Evolutionary conservation across 164 flowering plant species (phyloP), one percentile per base, ranked within the genome.

Genomic region (Cinnamomum micranthum): DNA sequence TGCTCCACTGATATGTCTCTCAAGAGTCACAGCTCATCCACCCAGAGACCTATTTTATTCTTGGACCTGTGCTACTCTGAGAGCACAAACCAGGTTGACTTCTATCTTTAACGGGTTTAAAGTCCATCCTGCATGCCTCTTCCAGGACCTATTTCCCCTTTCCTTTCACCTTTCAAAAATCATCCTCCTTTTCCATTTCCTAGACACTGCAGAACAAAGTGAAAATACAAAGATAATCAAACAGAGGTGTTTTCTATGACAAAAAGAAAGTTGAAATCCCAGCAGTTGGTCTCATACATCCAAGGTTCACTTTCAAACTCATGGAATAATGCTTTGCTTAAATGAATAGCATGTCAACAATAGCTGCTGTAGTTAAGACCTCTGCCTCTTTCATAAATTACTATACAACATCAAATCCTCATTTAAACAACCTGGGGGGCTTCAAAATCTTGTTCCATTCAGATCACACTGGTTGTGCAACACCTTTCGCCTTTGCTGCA

Each of bases 391-490:
- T 6, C 6, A 31, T 17, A 4, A 13, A 17, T 28, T 67, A 67
- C 2, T 67, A 31, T 67, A 67, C 69, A 67, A 41, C 11, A 67
- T 67, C 47, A 67, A 35, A 14, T 28, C 20, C 47, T n/a, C n/a
- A 67, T 11, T 35, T 14, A 67, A 17, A 17, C 28, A 28, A 67
- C 28, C 9, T 67, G 47, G 41, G 19, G 10, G 19, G 1, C 41
- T 31, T 19, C 33, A 28, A 12, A 67, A 67, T 67, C 24, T 13
- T 20, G 20, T 67, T 28, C n/a, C 31, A 14, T 85, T 55, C 90
- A 28, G 96, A 87, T 74, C 97, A 92, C 47, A 90, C 97, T 3
- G 97, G 93, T 60, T 77, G 79, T 24, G 98, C 93, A 52, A 88
- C 76, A 12, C 97, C 95, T 82, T 89, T 89, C 31, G 87, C 79